Base-by-base conservation (phyloP, 2,329 filamentous ascomycete genomes). In the Fusarium mangiferae region DNA sequence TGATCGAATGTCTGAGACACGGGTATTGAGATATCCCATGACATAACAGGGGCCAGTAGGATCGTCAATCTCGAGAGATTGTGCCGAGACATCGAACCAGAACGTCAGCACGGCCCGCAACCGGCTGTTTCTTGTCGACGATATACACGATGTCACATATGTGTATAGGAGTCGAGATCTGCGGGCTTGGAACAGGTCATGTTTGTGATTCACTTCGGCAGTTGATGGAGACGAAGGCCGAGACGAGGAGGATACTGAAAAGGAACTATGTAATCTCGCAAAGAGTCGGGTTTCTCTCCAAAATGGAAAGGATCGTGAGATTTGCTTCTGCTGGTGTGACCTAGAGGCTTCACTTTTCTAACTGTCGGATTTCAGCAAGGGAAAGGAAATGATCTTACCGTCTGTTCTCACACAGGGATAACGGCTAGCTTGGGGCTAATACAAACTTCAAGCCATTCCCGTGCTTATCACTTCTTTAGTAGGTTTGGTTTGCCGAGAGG, bases 371-470 rank as follows among this genome's bases (percentile, higher is more conserved):
- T 58, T 51, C n/a, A 48, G 22, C 6, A 18, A 58, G 14, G n/a
- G 24, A 51, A 58, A 51, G 17, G 14, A 20, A 28, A 58, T 30
- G 11, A 18, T 28, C 41, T 28, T 30, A 24, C 30, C 20, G 35
- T 58, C 20, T 28, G 17, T 48, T 51, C 33, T 51, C 24, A 18
- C 33, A 15, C 24, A 38, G 22, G 24, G 42, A 49, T 38, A 58
- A 14, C 6, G 20, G 20, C 22, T 51, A 51, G 56, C 42, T 51
- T 30, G 33, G 15, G 20, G 20, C 42, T 51, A 51, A 30, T 30
- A 58, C 49, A 51, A 58, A 28, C 42, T 38, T 35, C 42, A 51
- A 58, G 56, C 56, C 56, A 58, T 58, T 58, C 30, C 56, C 42
- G 42, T 28, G 56, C 24, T 22, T 20, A 51, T 51, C 42, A 58